phyloP scores from a whole-genome alignment of 176 grass and related monocot species.

The Juncus inflexus region DNA sequence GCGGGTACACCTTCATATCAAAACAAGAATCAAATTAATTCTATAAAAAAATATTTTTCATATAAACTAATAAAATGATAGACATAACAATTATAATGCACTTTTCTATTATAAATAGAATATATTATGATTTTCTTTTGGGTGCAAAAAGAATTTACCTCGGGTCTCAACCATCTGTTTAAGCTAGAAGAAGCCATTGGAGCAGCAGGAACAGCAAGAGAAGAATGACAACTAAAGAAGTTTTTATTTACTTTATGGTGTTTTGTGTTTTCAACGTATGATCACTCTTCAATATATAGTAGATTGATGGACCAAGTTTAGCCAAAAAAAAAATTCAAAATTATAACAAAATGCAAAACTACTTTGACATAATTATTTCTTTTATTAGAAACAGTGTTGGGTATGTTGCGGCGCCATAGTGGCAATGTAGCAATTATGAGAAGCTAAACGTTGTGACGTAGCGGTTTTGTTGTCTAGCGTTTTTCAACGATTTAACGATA shows the following conservation, averaged over 20 bases:
- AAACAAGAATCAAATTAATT: neutral
- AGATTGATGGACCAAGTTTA: neutral
- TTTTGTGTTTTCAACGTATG: conserved; percentile 5
- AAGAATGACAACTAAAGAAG: conserved; percentile 1
- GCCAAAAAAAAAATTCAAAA: neutral
- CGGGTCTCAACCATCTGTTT: conserved; percentile 19
- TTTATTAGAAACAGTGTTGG: neutral
- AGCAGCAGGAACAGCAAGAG: conserved; percentile 14
- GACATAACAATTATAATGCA: neutral
- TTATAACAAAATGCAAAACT: neutral
- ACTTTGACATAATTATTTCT: neutral
- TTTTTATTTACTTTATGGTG: conserved; percentile 4
- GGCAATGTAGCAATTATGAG: too few relatives aligned
- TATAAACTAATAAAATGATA: neutral
- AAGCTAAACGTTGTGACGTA: too few relatives aligned
- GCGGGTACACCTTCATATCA: conserved; percentile 48
- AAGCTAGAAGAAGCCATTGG: conserved; percentile 19
- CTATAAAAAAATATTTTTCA: neutral
- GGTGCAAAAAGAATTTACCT: neutral
- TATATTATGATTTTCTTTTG: too few relatives aligned
- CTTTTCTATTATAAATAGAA: too few relatives aligned
- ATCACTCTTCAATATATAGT: conserved; percentile 1
- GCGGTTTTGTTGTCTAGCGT: too few relatives aligned
- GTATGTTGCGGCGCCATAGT: neutral
- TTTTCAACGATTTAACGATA: too few relatives aligned